These are phyloP conservation scores for Setaria viridis DNA, from an alignment of 202 grass and related monocot species.

Conservation along the genomic window DNA sequence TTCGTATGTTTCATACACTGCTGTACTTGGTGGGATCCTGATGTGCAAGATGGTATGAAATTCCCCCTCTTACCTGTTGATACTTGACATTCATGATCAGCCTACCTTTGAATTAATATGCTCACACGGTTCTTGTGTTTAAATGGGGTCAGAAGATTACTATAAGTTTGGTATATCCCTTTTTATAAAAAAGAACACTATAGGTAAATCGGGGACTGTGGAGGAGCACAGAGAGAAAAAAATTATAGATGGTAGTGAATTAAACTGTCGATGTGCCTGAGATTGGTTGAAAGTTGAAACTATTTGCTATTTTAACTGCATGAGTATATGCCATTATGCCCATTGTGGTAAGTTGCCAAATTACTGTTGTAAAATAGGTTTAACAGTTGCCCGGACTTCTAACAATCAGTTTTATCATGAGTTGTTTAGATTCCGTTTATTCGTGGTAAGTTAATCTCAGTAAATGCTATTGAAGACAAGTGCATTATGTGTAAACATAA, in stretches of 20 bases:
- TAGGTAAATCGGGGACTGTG: not conserved
- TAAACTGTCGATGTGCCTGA: not conserved
- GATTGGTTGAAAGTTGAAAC: not conserved
- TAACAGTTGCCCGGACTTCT: slow-evolving; percentile 24
- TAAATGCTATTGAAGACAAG: not conserved
- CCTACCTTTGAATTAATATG: slow-evolving; percentile 22
- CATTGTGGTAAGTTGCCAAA: slow-evolving; percentile 19
- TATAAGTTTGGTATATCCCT: slow-evolving; percentile 24
- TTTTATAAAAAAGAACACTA: not conserved
- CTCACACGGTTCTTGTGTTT: slow-evolving; percentile 41
- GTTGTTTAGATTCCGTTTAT: not conserved
- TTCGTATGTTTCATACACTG: slow-evolving; percentile 76
- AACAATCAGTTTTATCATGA: not conserved
- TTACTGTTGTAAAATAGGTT: not conserved
- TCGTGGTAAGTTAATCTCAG: not conserved
- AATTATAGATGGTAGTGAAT: slow-evolving; percentile 23
- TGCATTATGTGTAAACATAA: slow-evolving; percentile 7
- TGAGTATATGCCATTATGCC: not conserved
- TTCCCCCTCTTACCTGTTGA: slow-evolving; percentile 17
- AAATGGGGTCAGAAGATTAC: slow-evolving; percentile 1
- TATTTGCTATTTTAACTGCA: slow-evolving; percentile 5
- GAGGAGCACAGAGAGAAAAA: slow-evolving; percentile 15
- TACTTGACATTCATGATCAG: slow-evolving; percentile 18
- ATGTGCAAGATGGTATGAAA: slow-evolving; percentile 94
- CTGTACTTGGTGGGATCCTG: slow-evolving; percentile 82